Evolutionary conservation across 1,284 basidiomycete species (phyloP), one percentile per base, ranked within the genome.

Genomic region (Trametes sp.): DNA sequence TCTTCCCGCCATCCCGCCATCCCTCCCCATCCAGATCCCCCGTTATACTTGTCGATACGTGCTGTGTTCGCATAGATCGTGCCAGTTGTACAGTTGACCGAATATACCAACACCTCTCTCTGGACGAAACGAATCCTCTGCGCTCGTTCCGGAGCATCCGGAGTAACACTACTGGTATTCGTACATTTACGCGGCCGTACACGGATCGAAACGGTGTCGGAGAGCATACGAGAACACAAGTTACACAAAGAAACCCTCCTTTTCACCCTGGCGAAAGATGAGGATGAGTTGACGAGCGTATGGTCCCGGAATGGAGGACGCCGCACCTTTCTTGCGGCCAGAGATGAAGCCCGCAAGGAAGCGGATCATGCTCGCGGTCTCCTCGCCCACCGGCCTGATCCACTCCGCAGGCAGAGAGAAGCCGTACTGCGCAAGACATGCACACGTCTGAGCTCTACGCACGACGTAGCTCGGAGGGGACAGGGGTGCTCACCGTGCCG

Each of bases 341-440:
- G 75, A 80, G 62, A 94, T 87, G 73, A 94, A 95, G 46, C 81
- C 77, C 1, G 87, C 86, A 5, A 95, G 76, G 68, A 89, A 92
- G 23, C 82, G 75, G 38, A 94, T 70, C 74, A 93, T 87, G 21
- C 80, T 82, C 5, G 81, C 80, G 7, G 88, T 87, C 76, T 95
- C 93, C 73, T 92, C 89, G 1, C 90, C 93, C 0, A 91, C 88
- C 0, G 93, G 90, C 10, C 89, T 78, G 67, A 96, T 95, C 81
- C 87, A 87, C 59, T 81, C 77, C 0, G 87, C 79, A 0, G 94
- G 94, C 0, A 95, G 78, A 11, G 90, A 77, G 77, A 94, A 95
- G 33, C 93, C 94, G 70, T 93, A 94, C 86, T 93, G 73, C 23
- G 41, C 35, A 45, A 4, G n/a, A 50, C 23, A 31, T 57, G 11